A percentile compares a stretch with the other conserved stretches of the same genome.
Conservation (phyloP, 2,329 filamentous ascomycete genomes). For the Cephalotrichum gorgonifer region DNA sequence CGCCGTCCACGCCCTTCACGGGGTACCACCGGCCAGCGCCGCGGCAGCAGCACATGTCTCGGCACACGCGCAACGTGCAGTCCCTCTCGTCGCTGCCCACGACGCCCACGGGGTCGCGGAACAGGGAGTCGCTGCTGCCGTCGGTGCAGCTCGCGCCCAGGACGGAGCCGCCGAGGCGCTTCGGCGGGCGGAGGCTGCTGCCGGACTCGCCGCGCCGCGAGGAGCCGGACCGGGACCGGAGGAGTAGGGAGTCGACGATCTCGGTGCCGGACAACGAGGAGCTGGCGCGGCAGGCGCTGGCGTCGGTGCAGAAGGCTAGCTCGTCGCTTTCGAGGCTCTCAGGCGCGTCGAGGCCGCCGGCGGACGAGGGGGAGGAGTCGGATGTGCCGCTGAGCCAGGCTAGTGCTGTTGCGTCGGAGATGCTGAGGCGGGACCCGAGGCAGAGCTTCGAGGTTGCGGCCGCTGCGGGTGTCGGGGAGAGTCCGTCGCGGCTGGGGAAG, state of each 20-base stretch:
- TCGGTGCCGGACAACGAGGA: slow-evolving; percentile 47
- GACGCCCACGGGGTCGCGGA: slow-evolving; percentile 47
- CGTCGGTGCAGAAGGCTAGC: slow-evolving; percentile 37
- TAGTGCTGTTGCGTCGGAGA: slow-evolving; percentile 64
- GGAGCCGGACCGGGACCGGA: slow-evolving; percentile 28
- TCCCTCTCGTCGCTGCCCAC: slow-evolving; percentile 77
- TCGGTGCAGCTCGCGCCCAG: slow-evolving; percentile 52
- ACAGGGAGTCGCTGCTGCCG: slow-evolving; percentile 45
- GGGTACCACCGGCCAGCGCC: slow-evolving; percentile 29
- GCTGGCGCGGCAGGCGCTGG: slow-evolving; percentile 41
- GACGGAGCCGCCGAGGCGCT: slow-evolving; percentile 43
- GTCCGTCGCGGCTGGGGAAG: slow-evolving; percentile 31
- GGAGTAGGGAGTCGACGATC: slow-evolving; percentile 77
- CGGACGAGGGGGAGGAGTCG: slow-evolving; percentile 29
- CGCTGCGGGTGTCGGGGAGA: slow-evolving; percentile 31
- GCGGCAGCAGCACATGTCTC: slow-evolving; percentile 38
- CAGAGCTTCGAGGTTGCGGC: slow-evolving; percentile 40
- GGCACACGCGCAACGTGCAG: slow-evolving; percentile 67
- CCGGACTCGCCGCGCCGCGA: slow-evolving; percentile 31
- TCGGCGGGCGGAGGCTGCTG: slow-evolving; percentile 12
- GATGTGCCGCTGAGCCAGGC: slow-evolving; percentile 59
- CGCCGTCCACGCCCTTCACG: slow-evolving; percentile 57
- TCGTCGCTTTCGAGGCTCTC: slow-evolving; percentile 19
- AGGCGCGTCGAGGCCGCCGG: slow-evolving; percentile 7
- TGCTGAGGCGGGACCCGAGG: slow-evolving; percentile 53